A percentile compares a stretch with the other conserved stretches of the same genome.
Evolutionary conservation across 2,329 filamentous ascomycete species (phyloP).

Genomic region (Helicocarpus griseus): DNA sequence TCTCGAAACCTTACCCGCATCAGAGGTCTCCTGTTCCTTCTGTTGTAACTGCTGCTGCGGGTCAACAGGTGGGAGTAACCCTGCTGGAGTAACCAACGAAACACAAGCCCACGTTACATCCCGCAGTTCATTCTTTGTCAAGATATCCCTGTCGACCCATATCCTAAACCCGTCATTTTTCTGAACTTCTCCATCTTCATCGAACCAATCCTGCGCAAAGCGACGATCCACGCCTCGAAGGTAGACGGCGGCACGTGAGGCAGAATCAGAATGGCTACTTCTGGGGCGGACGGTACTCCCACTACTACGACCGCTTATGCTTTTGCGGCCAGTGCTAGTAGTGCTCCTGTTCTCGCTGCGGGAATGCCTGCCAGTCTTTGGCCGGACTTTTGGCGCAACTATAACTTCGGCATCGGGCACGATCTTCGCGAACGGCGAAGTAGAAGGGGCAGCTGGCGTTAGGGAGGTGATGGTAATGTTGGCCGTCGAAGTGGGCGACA

Average conservation of each 20-base stretch:
- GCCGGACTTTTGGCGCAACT: constrained; percentile 82
- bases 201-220: constrained; percentile 66
- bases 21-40: constrained; percentile 49
- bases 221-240: constrained; percentile 67
- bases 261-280: constrained; percentile 53
- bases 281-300: constrained; percentile 59
- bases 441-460: constrained; percentile 59
- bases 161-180: constrained; percentile 56
- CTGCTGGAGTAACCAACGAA: constrained; percentile 77
- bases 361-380: constrained; percentile 53
- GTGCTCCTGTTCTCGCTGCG: constrained; percentile 72
- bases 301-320: constrained; percentile 57
- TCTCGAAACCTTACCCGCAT: constrained; percentile 48
- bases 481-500: constrained; percentile 90
- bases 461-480: constrained; percentile 80
- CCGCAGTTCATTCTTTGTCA: constrained; percentile 61
- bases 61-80: constrained; percentile 61
- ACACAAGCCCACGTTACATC: constrained; percentile 70
- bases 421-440: constrained; percentile 78
- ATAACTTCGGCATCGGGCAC: constrained; percentile 93
- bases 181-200: constrained; percentile 49
- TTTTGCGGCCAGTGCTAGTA: constrained; percentile 67
- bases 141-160: constrained; percentile 74
- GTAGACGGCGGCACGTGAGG: constrained; percentile 49
- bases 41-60: constrained; percentile 59